Percentiles rank a stretch among this genome's conserved stretches.
These are phyloP conservation scores for Zygosaccharomyces sapae DNA, from an alignment of 1,139 yeast genomes.

Conservation along the genomic window DNA sequence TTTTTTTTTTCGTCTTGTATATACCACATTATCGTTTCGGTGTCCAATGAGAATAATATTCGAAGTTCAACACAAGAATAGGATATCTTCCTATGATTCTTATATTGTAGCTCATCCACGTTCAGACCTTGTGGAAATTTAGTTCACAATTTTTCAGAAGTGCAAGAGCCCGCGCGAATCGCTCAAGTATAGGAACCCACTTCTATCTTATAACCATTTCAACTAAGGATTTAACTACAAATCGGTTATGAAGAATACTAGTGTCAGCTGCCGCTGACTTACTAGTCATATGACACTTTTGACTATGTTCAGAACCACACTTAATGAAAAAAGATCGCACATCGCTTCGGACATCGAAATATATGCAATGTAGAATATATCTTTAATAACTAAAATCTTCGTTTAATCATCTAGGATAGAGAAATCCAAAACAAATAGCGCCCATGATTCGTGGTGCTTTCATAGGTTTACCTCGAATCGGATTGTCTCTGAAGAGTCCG, in stretches of 20 bases:
- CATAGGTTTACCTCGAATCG: not conserved
- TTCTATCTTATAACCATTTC: not conserved
- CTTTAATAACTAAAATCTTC: too few species aligned
- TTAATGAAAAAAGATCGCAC: slow-evolving; percentile 2
- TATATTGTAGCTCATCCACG: not conserved
- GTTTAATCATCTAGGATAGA: too few species aligned
- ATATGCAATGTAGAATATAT: not conserved
- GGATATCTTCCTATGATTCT: not conserved
- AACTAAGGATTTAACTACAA: not conserved
- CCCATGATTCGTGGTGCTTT: slow-evolving; percentile 3
- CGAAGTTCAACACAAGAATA: not conserved
- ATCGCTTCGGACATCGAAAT: slow-evolving; percentile 1
- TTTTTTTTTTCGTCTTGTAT: not conserved
- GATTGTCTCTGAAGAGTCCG: not conserved
- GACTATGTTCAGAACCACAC: slow-evolving; percentile 1
- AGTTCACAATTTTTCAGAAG: not conserved
- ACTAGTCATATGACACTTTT: slow-evolving; percentile 1
- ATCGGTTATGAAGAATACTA: not conserved
- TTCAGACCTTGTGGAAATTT: not conserved
- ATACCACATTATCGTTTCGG: not conserved
- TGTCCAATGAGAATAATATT: not conserved
- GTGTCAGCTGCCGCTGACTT: not conserved
- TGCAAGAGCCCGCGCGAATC: not conserved
- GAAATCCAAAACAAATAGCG: not conserved
- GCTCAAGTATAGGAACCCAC: not conserved